These are phyloP conservation scores for Pilatotrama ljubarskyi DNA, from an alignment of 768 basidiomycete species.

Conservation along the genomic window DNA sequence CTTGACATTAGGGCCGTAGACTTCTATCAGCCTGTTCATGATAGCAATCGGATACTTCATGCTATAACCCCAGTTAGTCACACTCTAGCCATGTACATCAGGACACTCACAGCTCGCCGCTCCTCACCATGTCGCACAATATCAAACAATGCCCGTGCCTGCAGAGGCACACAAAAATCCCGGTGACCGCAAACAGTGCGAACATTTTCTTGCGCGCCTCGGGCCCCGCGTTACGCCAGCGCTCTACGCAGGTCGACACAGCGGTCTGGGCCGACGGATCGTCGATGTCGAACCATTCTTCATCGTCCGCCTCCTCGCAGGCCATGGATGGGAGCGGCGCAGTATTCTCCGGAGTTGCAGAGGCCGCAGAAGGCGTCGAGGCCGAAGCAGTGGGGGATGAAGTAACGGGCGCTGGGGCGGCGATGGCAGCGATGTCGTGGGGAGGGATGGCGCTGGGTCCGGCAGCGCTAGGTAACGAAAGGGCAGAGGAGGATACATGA, in stretches of 20 bases:
- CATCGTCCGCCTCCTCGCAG: background rate
- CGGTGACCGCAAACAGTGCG: slow-evolving; percentile 22
- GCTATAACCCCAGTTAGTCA: slow-evolving; percentile 6
- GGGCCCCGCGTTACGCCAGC: slow-evolving; percentile 15
- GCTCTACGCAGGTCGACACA: slow-evolving; percentile 16
- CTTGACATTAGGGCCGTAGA: slow-evolving; percentile 16
- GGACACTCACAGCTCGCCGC: slow-evolving; percentile 30
- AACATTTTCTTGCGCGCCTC: slow-evolving; percentile 24
- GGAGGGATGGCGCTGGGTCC: no score
- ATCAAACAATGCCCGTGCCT: slow-evolving; percentile 23
- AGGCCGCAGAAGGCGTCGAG: no score
- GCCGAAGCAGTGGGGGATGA: no score
- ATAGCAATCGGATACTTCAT: slow-evolving; percentile 28
- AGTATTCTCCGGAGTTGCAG: no score
- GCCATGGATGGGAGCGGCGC: no score
- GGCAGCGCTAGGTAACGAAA: no score
- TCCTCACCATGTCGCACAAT: slow-evolving; percentile 27
- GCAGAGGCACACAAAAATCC: slow-evolving; percentile 25
- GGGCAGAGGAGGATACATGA: no score
- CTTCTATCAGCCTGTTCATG: slow-evolving; percentile 16
- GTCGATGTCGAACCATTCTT: background rate
- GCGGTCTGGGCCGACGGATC: background rate
- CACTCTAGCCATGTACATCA: background rate
- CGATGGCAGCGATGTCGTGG: no score
- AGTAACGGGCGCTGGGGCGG: no score